Evolutionary conservation across 1,139 yeast species (phyloP), one percentile per base, ranked within the genome.

Genomic region (Yamadazyma atlantica): DNA sequence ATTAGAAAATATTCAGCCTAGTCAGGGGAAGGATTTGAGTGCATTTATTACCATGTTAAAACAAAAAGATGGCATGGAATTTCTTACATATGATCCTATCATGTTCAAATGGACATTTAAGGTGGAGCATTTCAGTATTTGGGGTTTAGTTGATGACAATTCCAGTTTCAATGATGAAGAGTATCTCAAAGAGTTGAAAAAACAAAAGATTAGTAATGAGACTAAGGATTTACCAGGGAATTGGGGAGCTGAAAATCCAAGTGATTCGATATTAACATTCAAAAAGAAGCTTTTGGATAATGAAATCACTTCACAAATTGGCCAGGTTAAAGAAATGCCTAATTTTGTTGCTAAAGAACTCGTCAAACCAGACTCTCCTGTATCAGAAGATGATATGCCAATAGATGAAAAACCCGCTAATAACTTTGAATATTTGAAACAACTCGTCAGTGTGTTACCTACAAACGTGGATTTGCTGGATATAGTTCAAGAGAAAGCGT

Each of bases 101-200:
- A 76, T 79, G n/a, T 86, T 86, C 17, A 62, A 75, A 6, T 89
- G 92, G 89, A 80, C 85, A 0, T 89, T 88, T 60, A 78, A 72
- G 50, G 97, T 92, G 1, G 81, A 85, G 46, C 98, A 92, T 64
- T 92, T 92, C 54, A 88, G 96, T 64, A 77, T 85, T 5, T 92
- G 97, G 96, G 97, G 97, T 3, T 64, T 92, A 33, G 73, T 83
- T 36, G 42, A 56, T 29, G 51, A 61, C 23, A 66, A 64, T 27
- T 54, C 8, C 39, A 51, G 13, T 10, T 60, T 61, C 38, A 64
- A 62, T 36, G 55, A 52, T 33, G 65, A 57, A 2, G 53, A 46
- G 10, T 59, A 54, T 34, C 46, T 51, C 8, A 56, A 58, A 34
- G 74, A 67, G 46, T 45, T 69, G 26, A 66, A 68, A 39, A 63